Evolutionary conservation across 2,329 filamentous ascomycete genomes (phyloP).

Genomic region (Pseudopithomyces maydicus): DNA sequence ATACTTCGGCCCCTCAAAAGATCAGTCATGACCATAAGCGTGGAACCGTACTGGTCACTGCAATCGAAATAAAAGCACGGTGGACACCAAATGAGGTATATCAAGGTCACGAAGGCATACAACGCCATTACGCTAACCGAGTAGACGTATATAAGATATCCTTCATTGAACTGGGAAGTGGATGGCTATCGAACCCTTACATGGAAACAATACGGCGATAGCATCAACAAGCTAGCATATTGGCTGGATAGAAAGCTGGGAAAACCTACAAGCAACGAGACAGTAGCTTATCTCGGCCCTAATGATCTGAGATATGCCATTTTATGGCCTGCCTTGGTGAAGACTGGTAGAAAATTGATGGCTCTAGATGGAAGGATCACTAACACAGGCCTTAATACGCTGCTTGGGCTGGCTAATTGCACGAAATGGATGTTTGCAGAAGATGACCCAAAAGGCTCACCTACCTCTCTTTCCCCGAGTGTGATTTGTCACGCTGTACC

Average conservation of each 20-base stretch:
- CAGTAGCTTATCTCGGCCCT: constrained; percentile 21
- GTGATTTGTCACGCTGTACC: constrained; percentile 7
- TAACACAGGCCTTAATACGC: constrained; percentile 9
- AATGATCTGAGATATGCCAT: constrained; percentile 19
- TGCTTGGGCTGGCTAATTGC: constrained; percentile 14
- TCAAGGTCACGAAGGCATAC: background rate
- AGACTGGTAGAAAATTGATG: constrained; percentile 19
- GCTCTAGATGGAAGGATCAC: constrained; percentile 19
- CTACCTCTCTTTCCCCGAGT: background rate
- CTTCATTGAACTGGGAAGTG: constrained; percentile 16
- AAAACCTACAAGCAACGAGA: constrained; percentile 9
- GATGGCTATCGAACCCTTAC: constrained; percentile 20
- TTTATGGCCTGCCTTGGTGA: constrained; percentile 15
- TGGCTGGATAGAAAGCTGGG: constrained; percentile 24
- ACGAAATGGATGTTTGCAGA: constrained; percentile 18
- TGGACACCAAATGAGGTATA: constrained; percentile 7
- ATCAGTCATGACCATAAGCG: background rate
- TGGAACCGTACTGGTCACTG: constrained; percentile 1
- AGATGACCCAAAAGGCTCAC: constrained; percentile 8
- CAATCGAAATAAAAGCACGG: constrained; percentile 23
- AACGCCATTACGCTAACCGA: background rate
- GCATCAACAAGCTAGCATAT: constrained; percentile 21
- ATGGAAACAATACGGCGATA: constrained; percentile 14
- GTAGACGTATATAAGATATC: constrained; percentile 20
- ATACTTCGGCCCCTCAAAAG: background rate